These are phyloP conservation scores for Balakata baccata DNA, from an alignment of 345 rosid species.

Conservation along the genomic window DNA sequence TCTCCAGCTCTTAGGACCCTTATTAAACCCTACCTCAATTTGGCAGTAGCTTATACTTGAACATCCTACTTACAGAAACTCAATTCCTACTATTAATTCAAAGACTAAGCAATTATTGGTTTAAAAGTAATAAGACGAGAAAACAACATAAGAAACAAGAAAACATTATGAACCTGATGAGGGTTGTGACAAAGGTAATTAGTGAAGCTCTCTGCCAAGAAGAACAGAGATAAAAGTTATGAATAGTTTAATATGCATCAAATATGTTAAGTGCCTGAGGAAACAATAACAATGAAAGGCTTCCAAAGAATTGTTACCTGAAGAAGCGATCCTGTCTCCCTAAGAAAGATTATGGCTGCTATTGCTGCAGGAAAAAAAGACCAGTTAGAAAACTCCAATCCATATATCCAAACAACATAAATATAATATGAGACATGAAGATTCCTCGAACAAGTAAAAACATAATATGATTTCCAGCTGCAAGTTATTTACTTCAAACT, in stretches of 20 bases:
- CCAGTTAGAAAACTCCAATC: slow-evolving; percentile 3
- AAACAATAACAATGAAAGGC: slow-evolving; percentile 2
- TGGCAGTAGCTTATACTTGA: neutral
- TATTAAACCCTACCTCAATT: neutral
- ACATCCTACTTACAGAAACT: neutral
- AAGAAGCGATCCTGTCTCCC: slow-evolving; percentile 52
- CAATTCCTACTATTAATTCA: neutral
- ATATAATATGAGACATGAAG: neutral
- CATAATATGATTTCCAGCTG: neutral
- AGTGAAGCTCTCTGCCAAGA: slow-evolving; percentile 50
- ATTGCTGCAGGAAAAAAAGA: slow-evolving; percentile 55
- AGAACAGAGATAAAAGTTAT: slow-evolving; percentile 10
- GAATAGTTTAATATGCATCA: neutral
- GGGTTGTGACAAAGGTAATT: slow-evolving; percentile 34
- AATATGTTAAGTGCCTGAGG: neutral
- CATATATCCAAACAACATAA: neutral
- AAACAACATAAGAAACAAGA: neutral
- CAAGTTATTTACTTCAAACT: neutral
- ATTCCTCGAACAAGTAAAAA: neutral
- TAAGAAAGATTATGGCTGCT: slow-evolving; percentile 57
- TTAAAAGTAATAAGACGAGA: neutral
- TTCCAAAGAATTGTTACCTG: slow-evolving; percentile 41
- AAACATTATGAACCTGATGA: slow-evolving; percentile 49
- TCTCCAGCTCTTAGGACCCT: neutral
- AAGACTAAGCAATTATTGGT: neutral